phyloP scores from a whole-genome alignment of 495 filamentous ascomycete species.

The Penicillium antarcticum region DNA sequence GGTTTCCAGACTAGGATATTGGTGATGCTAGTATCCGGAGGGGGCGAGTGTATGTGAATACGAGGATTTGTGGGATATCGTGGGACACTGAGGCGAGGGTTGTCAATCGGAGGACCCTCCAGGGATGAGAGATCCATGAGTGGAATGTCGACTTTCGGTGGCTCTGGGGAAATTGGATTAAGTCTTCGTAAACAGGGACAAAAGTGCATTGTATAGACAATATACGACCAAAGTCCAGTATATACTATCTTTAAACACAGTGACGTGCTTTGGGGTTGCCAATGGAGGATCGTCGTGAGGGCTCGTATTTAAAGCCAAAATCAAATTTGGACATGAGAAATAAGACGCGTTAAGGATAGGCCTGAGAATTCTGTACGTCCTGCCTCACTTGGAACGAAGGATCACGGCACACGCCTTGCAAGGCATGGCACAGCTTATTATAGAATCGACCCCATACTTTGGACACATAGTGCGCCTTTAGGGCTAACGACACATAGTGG shows the following conservation, averaged over 20 bases:
- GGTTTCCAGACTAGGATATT: slow-evolving; percentile 13
- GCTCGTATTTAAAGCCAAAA: slow-evolving; percentile 14
- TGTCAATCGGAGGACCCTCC: slow-evolving; percentile 33
- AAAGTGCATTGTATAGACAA: not conserved
- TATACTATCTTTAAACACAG: slow-evolving; percentile 13
- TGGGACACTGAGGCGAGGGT: slow-evolving; percentile 10
- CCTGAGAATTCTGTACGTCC: not conserved
- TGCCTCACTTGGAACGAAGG: not conserved
- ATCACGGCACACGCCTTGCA: not conserved
- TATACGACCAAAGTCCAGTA: not conserved
- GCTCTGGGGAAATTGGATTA: not conserved
- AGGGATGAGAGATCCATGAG: slow-evolving; percentile 38
- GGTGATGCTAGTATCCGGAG: slow-evolving; percentile 6
- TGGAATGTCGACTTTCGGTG: not conserved
- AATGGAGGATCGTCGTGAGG: slow-evolving; percentile 9
- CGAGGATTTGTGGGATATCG: not conserved
- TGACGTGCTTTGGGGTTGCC: slow-evolving; percentile 5
- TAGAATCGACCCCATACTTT: no score
- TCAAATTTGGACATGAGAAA: not conserved
- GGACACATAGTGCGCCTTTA: not conserved
- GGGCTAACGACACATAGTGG: not conserved
- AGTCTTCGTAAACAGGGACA: not conserved
- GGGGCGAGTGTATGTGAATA: slow-evolving; percentile 5
- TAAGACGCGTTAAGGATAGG: not conserved
- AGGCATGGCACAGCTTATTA: not conserved